Percentiles rank a stretch among this genome's conserved stretches.
Conservation (phyloP, 495 filamentous ascomycete species). For the Melanomma pulvis-pyrius region DNA sequence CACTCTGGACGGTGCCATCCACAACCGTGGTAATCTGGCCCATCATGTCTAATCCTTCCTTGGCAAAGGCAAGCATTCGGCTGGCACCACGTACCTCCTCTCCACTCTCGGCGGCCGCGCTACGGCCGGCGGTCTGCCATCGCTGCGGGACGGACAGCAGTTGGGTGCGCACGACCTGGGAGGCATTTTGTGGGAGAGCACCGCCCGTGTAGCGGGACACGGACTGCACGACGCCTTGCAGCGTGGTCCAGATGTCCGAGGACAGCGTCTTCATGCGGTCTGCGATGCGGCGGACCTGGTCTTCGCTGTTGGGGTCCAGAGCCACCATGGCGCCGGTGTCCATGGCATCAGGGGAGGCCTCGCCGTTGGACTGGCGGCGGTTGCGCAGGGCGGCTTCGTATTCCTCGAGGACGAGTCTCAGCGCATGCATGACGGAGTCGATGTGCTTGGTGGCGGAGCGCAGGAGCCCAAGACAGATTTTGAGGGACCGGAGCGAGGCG, state of each 20-base stretch:
- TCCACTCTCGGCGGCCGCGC: conserved; percentile 49
- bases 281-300: conserved; percentile 50
- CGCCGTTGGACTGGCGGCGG: conserved; percentile 26
- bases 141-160: conserved; percentile 76
- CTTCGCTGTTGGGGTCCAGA: conserved; percentile 40
- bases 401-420: conserved; percentile 73
- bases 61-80: conserved; percentile 76
- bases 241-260: conserved; percentile 71
- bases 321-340: conserved; percentile 9
- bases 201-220: conserved; percentile 84
- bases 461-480: conserved; percentile 77
- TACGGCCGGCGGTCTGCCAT: conserved; percentile 59
- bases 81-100: conserved; percentile 60
- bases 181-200: conserved; percentile 81
- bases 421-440: conserved; percentile 64
- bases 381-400: conserved; percentile 57
- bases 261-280: conserved; percentile 69
- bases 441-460: conserved; percentile 76
- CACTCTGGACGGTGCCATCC: conserved; percentile 79
- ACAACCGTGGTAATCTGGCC: conserved; percentile 78
- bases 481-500: conserved; percentile 73
- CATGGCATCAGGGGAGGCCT: background rate
- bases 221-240: conserved; percentile 74
- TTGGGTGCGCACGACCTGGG: conserved; percentile 74
- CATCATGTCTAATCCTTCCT: conserved; percentile 89